phyloP scores from a whole-genome alignment of 2,329 filamentous ascomycete genomes.

The Fusarium piperis region DNA sequence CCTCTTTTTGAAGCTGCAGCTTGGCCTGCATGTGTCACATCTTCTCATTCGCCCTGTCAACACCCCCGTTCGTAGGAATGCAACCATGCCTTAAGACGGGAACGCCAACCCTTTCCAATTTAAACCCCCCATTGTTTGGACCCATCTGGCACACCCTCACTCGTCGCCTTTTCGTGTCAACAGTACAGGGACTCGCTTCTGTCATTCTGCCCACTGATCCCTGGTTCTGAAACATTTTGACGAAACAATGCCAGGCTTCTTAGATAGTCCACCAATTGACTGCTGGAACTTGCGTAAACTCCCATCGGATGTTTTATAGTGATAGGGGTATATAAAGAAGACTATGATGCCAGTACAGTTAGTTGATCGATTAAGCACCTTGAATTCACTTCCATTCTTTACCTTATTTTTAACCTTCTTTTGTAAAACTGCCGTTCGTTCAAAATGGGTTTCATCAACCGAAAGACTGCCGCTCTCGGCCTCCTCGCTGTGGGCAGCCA shows the following conservation, averaged over 20 bases:
- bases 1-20: neutral
- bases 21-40: neutral
- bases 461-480: constrained; percentile 13
- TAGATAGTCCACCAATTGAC: constrained; percentile 22
- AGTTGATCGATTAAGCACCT: neutral
- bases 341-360: neutral
- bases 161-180: neutral
- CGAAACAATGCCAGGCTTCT: constrained; percentile 7
- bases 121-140: constrained; percentile 3
- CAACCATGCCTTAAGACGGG: constrained; percentile 3
- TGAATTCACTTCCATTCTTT: constrained; percentile 5
- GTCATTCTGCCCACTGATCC: neutral
- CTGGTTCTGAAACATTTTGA: constrained; percentile 12
- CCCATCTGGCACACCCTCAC: neutral
- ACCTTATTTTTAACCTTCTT: neutral
- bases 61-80: neutral
- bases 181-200: neutral
- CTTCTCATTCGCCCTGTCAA: neutral
- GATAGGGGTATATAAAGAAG: constrained; percentile 8
- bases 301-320: neutral
- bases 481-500: constrained; percentile 23
- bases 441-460: constrained; percentile 26
- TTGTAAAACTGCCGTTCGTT: neutral
- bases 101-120: constrained; percentile 5
- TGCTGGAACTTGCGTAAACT: neutral